These are phyloP conservation scores for Pichia sp. DNA, from an alignment of 1,139 yeast genomes.

Conservation along the genomic window DNA sequence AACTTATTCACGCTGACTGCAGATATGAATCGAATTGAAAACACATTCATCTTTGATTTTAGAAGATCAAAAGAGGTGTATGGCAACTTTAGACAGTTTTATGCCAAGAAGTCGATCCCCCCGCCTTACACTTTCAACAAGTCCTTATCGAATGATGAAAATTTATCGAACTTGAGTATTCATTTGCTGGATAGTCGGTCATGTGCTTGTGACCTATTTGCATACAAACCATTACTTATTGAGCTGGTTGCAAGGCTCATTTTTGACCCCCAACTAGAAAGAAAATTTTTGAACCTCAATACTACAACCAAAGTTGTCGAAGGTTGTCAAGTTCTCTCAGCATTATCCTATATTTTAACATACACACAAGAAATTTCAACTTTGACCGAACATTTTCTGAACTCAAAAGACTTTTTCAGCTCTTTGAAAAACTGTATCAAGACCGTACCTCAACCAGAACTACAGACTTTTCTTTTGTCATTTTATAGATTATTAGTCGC, in stretches of 20 bases:
- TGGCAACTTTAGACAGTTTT: slow-evolving; percentile 17
- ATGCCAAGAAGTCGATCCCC: slow-evolving; percentile 21
- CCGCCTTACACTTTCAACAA: slow-evolving; percentile 20
- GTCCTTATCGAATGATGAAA: slow-evolving; percentile 27
- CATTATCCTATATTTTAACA: slow-evolving; percentile 50
- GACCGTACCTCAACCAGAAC: slow-evolving; percentile 34
- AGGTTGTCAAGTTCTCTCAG: slow-evolving; percentile 39
- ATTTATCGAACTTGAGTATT: slow-evolving; percentile 40
- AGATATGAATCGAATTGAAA: slow-evolving; percentile 19
- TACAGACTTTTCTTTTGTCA: slow-evolving; percentile 53
- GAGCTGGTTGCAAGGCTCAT: slow-evolving; percentile 72
- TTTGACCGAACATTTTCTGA: slow-evolving; percentile 50
- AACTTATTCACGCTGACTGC: not conserved
- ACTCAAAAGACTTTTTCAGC: slow-evolving; percentile 37
- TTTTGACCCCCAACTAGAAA: slow-evolving; percentile 30
- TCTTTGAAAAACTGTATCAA: slow-evolving; percentile 19
- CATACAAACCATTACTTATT: slow-evolving; percentile 53
- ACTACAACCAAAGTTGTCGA: slow-evolving; percentile 14
- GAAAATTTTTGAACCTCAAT: slow-evolving; percentile 11
- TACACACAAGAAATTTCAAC: slow-evolving; percentile 47
- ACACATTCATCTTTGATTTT: slow-evolving; percentile 26
- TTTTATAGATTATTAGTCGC: slow-evolving; percentile 55
- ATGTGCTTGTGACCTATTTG: slow-evolving; percentile 42
- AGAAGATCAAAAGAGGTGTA: slow-evolving; percentile 23
- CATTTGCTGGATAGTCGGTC: slow-evolving; percentile 39